Evolutionary conservation across 2,329 filamentous ascomycete species (phyloP), one percentile per base, ranked within the genome.

Genomic region (Verticillium dahliae): DNA sequence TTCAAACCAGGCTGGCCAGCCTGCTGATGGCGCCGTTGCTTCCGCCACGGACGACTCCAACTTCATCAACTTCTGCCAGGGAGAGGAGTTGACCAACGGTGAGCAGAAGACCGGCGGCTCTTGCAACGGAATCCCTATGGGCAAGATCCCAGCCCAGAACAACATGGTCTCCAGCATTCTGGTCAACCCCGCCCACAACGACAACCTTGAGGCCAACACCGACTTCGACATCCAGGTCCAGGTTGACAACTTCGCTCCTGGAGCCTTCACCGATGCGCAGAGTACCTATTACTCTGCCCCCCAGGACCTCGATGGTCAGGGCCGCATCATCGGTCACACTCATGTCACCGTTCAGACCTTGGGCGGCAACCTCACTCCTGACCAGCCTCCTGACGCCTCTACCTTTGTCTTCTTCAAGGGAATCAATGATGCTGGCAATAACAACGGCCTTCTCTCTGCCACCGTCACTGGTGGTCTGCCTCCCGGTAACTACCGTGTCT

Each of bases 331-430:
- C 56, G 85, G 85, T 11, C 85, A 87, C 74, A 83, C 82, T 3
- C 85, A 87, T 71, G 74, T 87, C 61, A 84, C 81, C 31, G 74
- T 87, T 55, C 85, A 88, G 72, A 76, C 83, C 64, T 75, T 83
- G 57, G 85, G 84, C 58, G 73, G 72, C 69, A 73, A 71, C 27
- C 68, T 82, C 67, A 83, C 80, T 70, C 84, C 85, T 10, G 75
- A 68, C 9, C 67, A 71, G n/a, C 79, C 85, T 34, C 78, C 84
- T 6, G 80, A 86, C 64, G 78, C 85, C 37, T 73, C 70, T 27
- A 72, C 78, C 69, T 87, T 84, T 66, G 82, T 75, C 69, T 87
- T 87, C 73, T 88, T 88, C 81, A 87, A 88, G 78, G 85, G 85
- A 63, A 85, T 88, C 75, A 86, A 88, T 73, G 84, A 86, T 63